phyloP scores from a whole-genome alignment of 129 eudicot species.

The Chrysanthemum lavandulifolium region DNA sequence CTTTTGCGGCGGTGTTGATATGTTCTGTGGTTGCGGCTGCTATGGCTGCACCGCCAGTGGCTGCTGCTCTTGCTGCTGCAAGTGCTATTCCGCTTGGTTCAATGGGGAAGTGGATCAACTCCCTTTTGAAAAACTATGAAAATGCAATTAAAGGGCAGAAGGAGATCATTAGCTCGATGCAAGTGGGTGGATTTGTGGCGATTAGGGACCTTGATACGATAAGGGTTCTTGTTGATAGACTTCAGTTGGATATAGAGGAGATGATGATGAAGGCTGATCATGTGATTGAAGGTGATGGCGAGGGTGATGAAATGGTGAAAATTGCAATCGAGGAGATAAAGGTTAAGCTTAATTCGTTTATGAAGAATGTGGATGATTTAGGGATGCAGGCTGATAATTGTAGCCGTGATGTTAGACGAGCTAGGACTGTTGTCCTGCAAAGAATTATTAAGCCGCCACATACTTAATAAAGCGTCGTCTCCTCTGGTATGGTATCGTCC shows the following conservation, averaged over 20 bases:
- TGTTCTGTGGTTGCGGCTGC: slow-evolving; percentile 97
- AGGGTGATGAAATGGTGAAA: slow-evolving; percentile 66
- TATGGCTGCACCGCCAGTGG: slow-evolving; percentile 81
- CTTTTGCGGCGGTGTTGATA: slow-evolving; percentile 78
- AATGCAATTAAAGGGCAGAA: slow-evolving; percentile 68
- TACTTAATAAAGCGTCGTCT: slow-evolving; percentile 10
- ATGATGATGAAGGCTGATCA: slow-evolving; percentile 49
- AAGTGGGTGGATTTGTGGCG: slow-evolving; percentile 65
- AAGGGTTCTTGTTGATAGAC: slow-evolving; percentile 57
- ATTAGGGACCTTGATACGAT: slow-evolving; percentile 78
- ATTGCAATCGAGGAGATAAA: slow-evolving; percentile 68
- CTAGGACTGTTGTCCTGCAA: slow-evolving; percentile 80
- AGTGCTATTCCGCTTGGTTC: slow-evolving; percentile 73
- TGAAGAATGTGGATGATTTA: slow-evolving; percentile 77
- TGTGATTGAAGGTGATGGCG: slow-evolving; percentile 45
- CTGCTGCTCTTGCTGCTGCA: slow-evolving; percentile 83
- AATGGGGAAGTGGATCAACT: slow-evolving; percentile 91
- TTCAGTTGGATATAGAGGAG: slow-evolving; percentile 68
- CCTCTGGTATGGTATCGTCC: slow-evolving; percentile 1
- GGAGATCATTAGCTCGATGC: slow-evolving; percentile 69
- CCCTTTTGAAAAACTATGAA: slow-evolving; percentile 69
- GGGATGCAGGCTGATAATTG: slow-evolving; percentile 78
- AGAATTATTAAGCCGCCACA: slow-evolving; percentile 64
- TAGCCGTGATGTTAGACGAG: slow-evolving; percentile 76
- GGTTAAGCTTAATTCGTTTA: slow-evolving; percentile 57